Evolutionary conservation across 805 yeast genomes (phyloP).

Genomic region (Teunomyces lycoperdinae): DNA sequence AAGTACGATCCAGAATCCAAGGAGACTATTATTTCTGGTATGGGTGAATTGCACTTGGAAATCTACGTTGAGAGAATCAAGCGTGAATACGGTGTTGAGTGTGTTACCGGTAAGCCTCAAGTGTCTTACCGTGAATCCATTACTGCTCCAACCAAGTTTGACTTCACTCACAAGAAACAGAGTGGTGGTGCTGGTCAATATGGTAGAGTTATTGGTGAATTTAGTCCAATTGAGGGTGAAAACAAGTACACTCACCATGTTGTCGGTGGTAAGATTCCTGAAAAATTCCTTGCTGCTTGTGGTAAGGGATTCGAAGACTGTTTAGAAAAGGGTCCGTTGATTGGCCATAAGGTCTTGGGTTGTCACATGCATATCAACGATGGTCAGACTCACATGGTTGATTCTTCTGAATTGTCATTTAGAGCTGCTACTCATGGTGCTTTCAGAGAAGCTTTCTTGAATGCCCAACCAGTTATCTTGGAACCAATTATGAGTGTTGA

Average conservation of each 20-base stretch:
- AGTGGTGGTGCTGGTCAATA: conserved; percentile 99
- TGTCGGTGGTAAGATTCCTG: conserved; percentile 96
- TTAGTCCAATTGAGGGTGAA: conserved; percentile 61
- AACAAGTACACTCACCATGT: conserved; percentile 82
- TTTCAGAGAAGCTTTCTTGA: conserved; percentile 84
- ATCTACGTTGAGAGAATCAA: conserved; percentile 97
- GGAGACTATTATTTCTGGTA: conserved; percentile 92
- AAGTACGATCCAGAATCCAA: conserved; percentile 86
- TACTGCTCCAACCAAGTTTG: conserved; percentile 68
- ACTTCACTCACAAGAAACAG: conserved; percentile 95
- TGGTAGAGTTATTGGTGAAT: conserved; percentile 89
- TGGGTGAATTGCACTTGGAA: conserved; percentile 97
- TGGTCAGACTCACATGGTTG: conserved; percentile 97
- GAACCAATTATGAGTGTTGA: conserved; percentile 97
- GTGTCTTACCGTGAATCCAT: conserved; percentile 97
- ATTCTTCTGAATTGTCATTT: conserved; percentile 94
- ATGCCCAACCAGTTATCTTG: conserved; percentile 79
- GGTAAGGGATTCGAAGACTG: conserved; percentile 94
- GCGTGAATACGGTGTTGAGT: conserved; percentile 94
- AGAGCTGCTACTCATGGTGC: conserved; percentile 90
- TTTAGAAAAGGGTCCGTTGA: conserved; percentile 92
- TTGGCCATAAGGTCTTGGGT: conserved; percentile 92
- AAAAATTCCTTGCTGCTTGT: conserved; percentile 91
- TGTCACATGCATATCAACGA: conserved; percentile 91
- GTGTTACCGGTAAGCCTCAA: conserved; percentile 95